These are phyloP conservation scores for Trichosporon asahii DNA, from an alignment of 1,284 basidiomycete genomes.

Conservation along the genomic window DNA sequence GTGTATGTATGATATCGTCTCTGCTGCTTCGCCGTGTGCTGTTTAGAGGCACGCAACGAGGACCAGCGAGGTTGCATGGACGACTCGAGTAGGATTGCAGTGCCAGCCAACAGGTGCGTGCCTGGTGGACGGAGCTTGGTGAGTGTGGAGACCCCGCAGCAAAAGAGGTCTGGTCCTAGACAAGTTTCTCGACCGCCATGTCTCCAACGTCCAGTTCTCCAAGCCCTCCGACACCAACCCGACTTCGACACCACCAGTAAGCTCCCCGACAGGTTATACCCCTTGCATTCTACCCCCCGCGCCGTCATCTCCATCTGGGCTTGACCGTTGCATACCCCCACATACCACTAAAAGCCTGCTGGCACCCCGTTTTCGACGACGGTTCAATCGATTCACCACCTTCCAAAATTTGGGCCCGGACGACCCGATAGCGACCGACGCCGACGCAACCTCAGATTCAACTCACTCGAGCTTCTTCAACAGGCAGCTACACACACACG, in stretches of 20 bases:
- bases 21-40: neutral
- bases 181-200: slow-evolving; percentile 6
- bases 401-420: slow-evolving; percentile 10
- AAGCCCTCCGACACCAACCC: neutral
- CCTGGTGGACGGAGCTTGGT: neutral
- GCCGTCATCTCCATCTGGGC: neutral
- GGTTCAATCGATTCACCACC: neutral
- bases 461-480: slow-evolving; percentile 4
- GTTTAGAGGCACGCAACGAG: neutral
- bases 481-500: neutral
- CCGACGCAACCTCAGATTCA: slow-evolving; percentile 3
- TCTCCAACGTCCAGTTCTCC: neutral
- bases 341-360: neutral
- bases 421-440: slow-evolving; percentile 8
- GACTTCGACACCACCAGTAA: neutral
- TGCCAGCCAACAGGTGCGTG: neutral
- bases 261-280: slow-evolving; percentile 5
- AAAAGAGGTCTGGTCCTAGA: slow-evolving; percentile 7
- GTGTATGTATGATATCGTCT: neutral
- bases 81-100: neutral
- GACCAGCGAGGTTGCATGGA: neutral
- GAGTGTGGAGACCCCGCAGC: slow-evolving; percentile 8
- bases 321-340: neutral
- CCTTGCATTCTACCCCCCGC: slow-evolving; percentile 5
- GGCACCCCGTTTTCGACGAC: slow-evolving; percentile 4